Evolutionary conservation across 257 asterid species (phyloP), one percentile per base, ranked within the genome.

Genomic region (Schizonepeta tenuifolia): DNA sequence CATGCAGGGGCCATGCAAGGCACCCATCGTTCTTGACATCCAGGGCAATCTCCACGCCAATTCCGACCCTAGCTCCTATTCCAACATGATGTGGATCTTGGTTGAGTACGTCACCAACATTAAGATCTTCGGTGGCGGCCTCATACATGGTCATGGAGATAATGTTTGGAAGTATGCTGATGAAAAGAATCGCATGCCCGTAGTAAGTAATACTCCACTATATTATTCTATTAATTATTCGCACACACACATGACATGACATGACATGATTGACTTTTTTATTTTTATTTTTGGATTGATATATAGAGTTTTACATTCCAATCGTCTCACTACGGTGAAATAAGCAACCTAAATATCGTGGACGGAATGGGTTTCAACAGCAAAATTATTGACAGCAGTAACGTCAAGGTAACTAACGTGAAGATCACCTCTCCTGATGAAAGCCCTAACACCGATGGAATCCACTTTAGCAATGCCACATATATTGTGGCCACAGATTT

Each of bases 401-500:
- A 78, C 26, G 26, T 91, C 0, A 7, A 0, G 0, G 63, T 89
- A 13, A 9, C 50, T 0, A 74, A 85, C 21, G 5, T 87, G 53
- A 75, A 49, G 2, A 82, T 91, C 70, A 78, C 74, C 2, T 91
- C 96, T 15, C 96, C 95, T 0, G 92, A 63, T 0, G 67, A 78
- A 0, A 91, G 97, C 72, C 97, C 97, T 9, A 91, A 91, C 78
- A 91, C 97, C 7, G 97, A 91, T 41, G 97, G 95, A 14, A 31
- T 86, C 40, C 96, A 89, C 70, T 13, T 88, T 4, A 83, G 93
- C 65, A 74, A 72, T 0, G 69, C 88, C 6, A 69, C 59, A 0
- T 75, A 75, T 7, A 41, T 85, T 15, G 79, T 67, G 17, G 22
- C 87, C 13, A 74, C 84, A 0, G 80, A 89, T 54, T 46, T 61